These are phyloP conservation scores for Lactarius vividus DNA, from an alignment of 768 basidiomycete genomes.

Conservation along the genomic window DNA sequence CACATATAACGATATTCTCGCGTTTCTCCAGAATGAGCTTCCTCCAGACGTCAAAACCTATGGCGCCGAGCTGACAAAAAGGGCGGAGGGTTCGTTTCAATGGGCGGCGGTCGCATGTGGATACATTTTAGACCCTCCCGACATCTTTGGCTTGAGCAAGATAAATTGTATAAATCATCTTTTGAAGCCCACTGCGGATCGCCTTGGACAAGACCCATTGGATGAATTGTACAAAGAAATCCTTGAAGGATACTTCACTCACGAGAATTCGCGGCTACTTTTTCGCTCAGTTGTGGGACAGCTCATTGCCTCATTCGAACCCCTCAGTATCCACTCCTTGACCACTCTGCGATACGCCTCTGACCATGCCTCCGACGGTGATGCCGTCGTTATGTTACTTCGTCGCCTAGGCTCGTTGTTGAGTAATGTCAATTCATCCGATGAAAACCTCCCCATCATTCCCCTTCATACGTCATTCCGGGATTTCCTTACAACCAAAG, in stretches of 20 bases:
- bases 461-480: neutral
- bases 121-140: neutral
- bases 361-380: neutral
- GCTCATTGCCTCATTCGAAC: neutral
- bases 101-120: neutral
- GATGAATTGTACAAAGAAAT: neutral
- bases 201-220: neutral
- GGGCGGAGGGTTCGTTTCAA: neutral
- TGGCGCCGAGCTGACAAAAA: neutral
- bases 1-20: neutral
- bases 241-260: neutral
- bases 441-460: neutral
- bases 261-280: neutral
- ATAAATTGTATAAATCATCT: neutral
- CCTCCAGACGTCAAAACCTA: neutral
- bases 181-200: neutral
- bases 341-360: neutral
- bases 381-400: neutral
- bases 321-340: neutral
- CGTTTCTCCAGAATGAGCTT: neutral
- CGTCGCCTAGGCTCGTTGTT: constrained; percentile 3
- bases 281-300: constrained; percentile 5
- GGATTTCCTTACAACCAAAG: neutral
- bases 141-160: neutral
- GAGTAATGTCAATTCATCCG: neutral